Percentiles rank a stretch among this genome's conserved stretches.
Evolutionary conservation across 495 filamentous ascomycete species (phyloP).

Genomic region (Rhypophila decipiens): DNA sequence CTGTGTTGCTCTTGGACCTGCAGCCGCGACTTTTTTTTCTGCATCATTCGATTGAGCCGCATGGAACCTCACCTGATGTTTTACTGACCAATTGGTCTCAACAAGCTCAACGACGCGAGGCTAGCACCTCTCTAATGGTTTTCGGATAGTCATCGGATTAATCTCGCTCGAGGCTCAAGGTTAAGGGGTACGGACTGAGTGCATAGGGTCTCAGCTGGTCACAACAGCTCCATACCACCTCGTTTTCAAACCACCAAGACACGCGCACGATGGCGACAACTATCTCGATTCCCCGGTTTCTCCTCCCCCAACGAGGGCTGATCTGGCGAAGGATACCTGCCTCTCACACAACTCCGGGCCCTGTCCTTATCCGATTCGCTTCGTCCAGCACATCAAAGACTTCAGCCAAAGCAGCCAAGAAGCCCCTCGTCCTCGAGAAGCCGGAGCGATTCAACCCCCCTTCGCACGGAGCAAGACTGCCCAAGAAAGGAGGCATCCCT

Average conservation of each 20-base stretch:
- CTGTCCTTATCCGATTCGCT: slow-evolving; percentile 5
- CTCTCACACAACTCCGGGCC: not conserved
- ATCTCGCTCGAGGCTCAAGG: no score
- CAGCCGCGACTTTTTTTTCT: not conserved
- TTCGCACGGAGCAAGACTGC: slow-evolving; percentile 64
- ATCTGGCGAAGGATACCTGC: slow-evolving; percentile 35
- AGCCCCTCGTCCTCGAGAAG: slow-evolving; percentile 59
- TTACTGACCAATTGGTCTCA: not conserved
- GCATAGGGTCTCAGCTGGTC: no score
- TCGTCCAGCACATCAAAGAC: slow-evolving; percentile 3
- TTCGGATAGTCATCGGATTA: no score
- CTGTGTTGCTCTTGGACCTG: no score
- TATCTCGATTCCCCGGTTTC: slow-evolving; percentile 45
- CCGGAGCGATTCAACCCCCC: slow-evolving; percentile 80
- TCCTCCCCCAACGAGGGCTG: slow-evolving; percentile 42
- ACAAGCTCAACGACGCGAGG: not conserved
- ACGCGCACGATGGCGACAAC: slow-evolving; percentile 35
- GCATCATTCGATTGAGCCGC: slow-evolving; percentile 5
- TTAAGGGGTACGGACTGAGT: no score
- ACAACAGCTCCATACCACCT: not conserved
- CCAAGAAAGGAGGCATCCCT: slow-evolving; percentile 30
- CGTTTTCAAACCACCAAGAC: not conserved
- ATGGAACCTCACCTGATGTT: not conserved
- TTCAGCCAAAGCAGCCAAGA: not conserved
- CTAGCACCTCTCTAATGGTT: no score